Conservation (phyloP, 2,329 filamentous ascomycete species). For the Scedosporium aurantiacum region DNA sequence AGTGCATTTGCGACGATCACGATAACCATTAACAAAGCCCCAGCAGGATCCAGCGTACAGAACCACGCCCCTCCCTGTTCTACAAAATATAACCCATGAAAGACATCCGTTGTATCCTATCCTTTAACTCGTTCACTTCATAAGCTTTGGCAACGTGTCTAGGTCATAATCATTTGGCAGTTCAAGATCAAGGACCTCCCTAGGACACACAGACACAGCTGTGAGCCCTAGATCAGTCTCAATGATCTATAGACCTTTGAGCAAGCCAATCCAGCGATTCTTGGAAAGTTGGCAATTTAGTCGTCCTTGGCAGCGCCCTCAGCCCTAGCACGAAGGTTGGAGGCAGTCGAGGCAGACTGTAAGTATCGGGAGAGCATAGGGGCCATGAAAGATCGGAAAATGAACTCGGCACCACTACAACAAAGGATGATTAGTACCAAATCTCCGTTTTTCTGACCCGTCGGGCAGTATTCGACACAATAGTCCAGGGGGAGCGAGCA, state of each 20-base stretch:
- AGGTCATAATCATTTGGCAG: not conserved
- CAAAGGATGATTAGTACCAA: slow-evolving; percentile 8
- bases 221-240: not conserved
- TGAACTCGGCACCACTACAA: slow-evolving; percentile 76
- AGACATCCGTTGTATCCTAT: not conserved
- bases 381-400: slow-evolving; percentile 93
- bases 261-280: not conserved
- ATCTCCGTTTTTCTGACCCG: not conserved
- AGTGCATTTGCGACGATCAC: not conserved
- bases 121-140: not conserved
- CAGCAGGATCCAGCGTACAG: not conserved
- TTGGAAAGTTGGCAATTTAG: slow-evolving; percentile 28
- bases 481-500: slow-evolving; percentile 30
- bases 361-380: slow-evolving; percentile 94
- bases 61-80: not conserved
- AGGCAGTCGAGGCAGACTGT: slow-evolving; percentile 59
- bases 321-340: slow-evolving; percentile 81
- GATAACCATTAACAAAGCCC: not conserved
- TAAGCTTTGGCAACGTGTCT: not conserved
- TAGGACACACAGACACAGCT: not conserved
- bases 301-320: slow-evolving; percentile 63
- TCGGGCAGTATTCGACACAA: slow-evolving; percentile 4
- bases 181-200: not conserved
- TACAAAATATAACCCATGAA: not conserved
- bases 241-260: not conserved